A percentile compares a stretch with the other conserved stretches of the same genome.
These are phyloP conservation scores for Cymodocea nodosa DNA, from an alignment of 116 monocot genomes.

Conservation along the genomic window DNA sequence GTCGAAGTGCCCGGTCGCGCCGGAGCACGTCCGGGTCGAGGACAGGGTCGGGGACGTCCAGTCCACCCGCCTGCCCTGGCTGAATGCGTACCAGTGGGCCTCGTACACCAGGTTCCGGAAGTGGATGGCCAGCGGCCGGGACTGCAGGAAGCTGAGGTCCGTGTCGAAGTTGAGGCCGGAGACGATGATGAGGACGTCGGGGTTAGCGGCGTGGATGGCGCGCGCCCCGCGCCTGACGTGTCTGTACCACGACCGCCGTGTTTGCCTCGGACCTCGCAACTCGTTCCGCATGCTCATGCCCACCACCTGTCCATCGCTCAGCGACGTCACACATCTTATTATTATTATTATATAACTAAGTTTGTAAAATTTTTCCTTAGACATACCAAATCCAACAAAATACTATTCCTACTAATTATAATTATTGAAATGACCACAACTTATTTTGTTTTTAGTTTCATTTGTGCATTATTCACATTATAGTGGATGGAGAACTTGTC, in stretches of 20 bases:
- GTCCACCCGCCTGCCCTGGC: conserved; percentile 15
- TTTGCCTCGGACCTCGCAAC: conserved; percentile 39
- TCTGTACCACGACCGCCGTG: conserved; percentile 18
- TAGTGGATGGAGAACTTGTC: too few relatives aligned
- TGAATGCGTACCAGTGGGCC: conserved; percentile 48
- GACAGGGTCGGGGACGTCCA: conserved; percentile 18
- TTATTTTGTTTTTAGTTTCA: too few relatives aligned
- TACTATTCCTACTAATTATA: too few relatives aligned
- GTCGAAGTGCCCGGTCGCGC: conserved; percentile 8
- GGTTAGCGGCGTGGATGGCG: conserved; percentile 30
- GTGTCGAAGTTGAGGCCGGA: conserved; percentile 49
- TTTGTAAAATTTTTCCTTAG: too few relatives aligned
- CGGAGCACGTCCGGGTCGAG: conserved; percentile 21
- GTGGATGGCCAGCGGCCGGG: conserved; percentile 6
- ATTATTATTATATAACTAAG: too few relatives aligned
- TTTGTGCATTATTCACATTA: too few relatives aligned
- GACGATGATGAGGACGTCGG: conserved; percentile 32
- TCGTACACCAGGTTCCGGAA: conserved; percentile 33
- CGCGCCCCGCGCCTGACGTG: conserved; percentile 28
- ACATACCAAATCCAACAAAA: too few relatives aligned
- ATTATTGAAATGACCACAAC: too few relatives aligned
- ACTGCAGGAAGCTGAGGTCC: conserved; percentile 35
- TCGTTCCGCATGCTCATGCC: conserved; percentile 64
- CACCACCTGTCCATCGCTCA: conserved; percentile 19
- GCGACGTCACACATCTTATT: background rate